Evolutionary conservation across 768 basidiomycete genomes (phyloP).

Genomic region (Lentinula guzmanii): DNA sequence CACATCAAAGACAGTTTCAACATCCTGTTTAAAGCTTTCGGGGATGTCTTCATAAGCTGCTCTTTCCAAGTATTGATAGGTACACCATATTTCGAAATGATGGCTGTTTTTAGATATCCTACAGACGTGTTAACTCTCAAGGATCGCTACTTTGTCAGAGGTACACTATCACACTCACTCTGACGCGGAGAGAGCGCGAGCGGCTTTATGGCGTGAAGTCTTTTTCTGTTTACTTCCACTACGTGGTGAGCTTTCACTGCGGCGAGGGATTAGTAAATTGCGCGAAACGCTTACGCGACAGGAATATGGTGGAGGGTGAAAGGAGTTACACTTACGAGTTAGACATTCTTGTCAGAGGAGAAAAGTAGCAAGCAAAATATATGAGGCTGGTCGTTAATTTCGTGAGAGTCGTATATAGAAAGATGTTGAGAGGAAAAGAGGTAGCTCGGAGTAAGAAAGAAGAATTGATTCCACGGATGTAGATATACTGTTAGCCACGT

Average conservation of each 20-base stretch:
- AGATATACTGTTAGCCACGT: not conserved
- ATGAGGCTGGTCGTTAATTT: not conserved
- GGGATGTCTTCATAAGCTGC: slow-evolving; percentile 42
- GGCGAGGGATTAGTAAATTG: too few relatives aligned
- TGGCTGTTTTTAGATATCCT: slow-evolving; percentile 45
- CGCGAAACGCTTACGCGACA: too few relatives aligned
- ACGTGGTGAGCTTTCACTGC: not conserved
- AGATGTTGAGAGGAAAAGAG: not conserved
- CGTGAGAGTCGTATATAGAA: not conserved
- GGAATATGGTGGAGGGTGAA: too few relatives aligned
- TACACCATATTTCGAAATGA: slow-evolving; percentile 47
- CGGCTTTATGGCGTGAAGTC: not conserved
- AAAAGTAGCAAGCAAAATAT: not conserved
- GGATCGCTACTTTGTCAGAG: not conserved
- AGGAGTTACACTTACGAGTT: not conserved
- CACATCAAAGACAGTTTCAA: slow-evolving; percentile 32
- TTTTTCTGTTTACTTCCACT: not conserved
- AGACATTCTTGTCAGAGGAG: not conserved
- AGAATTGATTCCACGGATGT: not conserved
- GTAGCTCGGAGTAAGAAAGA: not conserved
- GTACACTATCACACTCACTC: slow-evolving; percentile 25
- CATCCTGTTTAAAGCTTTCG: slow-evolving; percentile 25
- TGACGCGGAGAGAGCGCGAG: slow-evolving; percentile 34
- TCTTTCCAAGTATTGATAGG: slow-evolving; percentile 43
- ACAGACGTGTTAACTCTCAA: not conserved